Conservation (phyloP, 257 asterid genomes). For the Haberlea rhodopensis region DNA sequence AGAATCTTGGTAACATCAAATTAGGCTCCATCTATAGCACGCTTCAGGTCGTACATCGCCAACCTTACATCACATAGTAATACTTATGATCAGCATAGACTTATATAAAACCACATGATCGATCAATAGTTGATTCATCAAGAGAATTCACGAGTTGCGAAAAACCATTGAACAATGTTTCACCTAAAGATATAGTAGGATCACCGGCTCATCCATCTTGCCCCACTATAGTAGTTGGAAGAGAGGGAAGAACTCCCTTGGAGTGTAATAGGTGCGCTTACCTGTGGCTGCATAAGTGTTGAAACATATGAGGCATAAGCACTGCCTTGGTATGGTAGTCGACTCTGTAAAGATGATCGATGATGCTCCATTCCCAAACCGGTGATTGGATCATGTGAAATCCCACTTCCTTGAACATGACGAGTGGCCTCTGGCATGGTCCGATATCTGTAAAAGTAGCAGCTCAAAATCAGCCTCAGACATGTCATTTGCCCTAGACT, state of each 20-base stretch:
- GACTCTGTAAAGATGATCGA: slow-evolving; percentile 25
- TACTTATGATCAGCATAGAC: too few species aligned
- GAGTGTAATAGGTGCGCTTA: slow-evolving; percentile 19
- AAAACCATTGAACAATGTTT: not conserved
- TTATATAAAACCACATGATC: not conserved
- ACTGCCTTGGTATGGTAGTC: slow-evolving; percentile 22
- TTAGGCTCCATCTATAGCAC: too few species aligned
- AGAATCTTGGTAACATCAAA: too few species aligned
- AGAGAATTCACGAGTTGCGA: too few species aligned
- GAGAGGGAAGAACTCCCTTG: slow-evolving; percentile 24
- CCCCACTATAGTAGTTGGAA: slow-evolving; percentile 16
- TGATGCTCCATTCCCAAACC: slow-evolving; percentile 30
- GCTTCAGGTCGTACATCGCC: too few species aligned
- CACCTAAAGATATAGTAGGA: not conserved
- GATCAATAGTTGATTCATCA: not conserved
- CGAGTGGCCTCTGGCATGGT: not conserved
- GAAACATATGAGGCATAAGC: slow-evolving; percentile 28
- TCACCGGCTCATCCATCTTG: slow-evolving; percentile 14
- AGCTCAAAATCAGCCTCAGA: not conserved
- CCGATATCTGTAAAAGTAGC: slow-evolving; percentile 3
- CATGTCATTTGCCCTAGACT: too few species aligned
- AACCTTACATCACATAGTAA: too few species aligned
- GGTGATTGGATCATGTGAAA: slow-evolving; percentile 24
- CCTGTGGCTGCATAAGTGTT: slow-evolving; percentile 31
- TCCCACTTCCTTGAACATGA: not conserved